Base-by-base conservation (phyloP, 2,329 filamentous ascomycete genomes). In the Ceratocystis variospora region DNA sequence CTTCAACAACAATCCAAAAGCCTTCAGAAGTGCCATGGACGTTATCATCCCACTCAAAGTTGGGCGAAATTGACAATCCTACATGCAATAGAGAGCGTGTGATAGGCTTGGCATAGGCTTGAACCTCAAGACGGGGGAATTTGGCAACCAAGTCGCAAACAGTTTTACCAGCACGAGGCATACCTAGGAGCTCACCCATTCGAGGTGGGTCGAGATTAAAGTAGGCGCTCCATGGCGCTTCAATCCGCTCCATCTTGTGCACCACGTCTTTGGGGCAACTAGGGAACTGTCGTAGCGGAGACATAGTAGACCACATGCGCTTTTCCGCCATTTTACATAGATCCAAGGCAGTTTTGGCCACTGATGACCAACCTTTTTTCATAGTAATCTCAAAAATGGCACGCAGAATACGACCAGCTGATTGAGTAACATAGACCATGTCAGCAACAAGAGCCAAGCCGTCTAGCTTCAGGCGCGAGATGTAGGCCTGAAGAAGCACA, bases 241-340 rank as follows among this genome's bases (percentile, higher is more conserved):
- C 92, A 68, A 97, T 96, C 70, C 92, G 84, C 78, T 99, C 94
- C 2, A 92, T 88, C 77, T 97, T 97, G 70, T 90, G 86, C 62
- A 97, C 79, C 64, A 97, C 89, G 67, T 97, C 93, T 50, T 85
- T 81, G 2, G 92, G 86, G 72, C 91, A 96, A 48, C 79, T 78
- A 2, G 88, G 84, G 73, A 99, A 99, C 73, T 99, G 94, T 65
- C 94, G 85, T 41, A 99, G 80, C 10, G 95, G 94, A 46, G 90
- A 90, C 94, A 97, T 99, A 5, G 93, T 97, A 15, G 93, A 92
- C 94, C 94, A 99, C 95, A 99, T 99, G 62, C 95, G 84, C 80
- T 96, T 96, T 79, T 99, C 94, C 0, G 93, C 94, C 90, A 96
- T 97, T 79, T 99, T 99, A 78, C 95, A 99, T 64, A 99, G 82